A percentile compares a stretch with the other conserved stretches of the same genome.
Evolutionary conservation across 768 basidiomycete genomes (phyloP).

Genomic region (Suillus fuscotomentosus): DNA sequence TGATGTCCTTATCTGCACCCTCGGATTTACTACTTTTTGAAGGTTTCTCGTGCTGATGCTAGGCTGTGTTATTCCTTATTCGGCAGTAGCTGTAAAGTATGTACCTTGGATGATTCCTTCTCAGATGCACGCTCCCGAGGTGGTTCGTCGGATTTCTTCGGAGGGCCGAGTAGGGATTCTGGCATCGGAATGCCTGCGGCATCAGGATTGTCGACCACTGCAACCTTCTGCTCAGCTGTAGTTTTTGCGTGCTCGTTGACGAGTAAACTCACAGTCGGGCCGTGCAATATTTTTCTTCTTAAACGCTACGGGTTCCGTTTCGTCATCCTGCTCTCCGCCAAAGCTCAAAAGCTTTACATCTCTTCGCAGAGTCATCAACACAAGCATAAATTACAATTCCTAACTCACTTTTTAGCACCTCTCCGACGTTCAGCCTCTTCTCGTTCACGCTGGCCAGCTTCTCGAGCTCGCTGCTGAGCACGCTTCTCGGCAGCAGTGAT

Average conservation of each 20-base stretch:
- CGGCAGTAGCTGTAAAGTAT: neutral
- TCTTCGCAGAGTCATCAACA: constrained; percentile 37
- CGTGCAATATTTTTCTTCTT: constrained; percentile 84
- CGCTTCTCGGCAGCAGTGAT: constrained; percentile 94
- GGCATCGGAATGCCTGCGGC: constrained; percentile 11
- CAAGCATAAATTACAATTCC: constrained; percentile 1
- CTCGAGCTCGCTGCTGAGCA: constrained; percentile 78
- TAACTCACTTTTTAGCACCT: constrained; percentile 83
- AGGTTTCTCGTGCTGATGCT: constrained; percentile 21
- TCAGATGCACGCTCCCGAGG: constrained; percentile 1
- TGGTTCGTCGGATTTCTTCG: constrained; percentile 4
- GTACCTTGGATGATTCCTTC: constrained; percentile 19
- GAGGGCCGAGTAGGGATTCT: constrained; percentile 6
- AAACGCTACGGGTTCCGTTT: constrained; percentile 48
- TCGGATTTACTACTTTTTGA: constrained; percentile 38
- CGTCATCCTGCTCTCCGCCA: constrained; percentile 65
- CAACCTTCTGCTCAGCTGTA: neutral
- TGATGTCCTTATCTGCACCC: constrained; percentile 46
- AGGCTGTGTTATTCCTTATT: neutral
- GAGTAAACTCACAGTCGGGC: constrained; percentile 68
- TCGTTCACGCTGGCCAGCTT: constrained; percentile 72
- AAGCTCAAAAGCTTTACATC: constrained; percentile 91
- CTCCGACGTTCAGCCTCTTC: constrained; percentile 71
- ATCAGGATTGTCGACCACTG: constrained; percentile 23
- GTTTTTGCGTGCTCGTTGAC: neutral